Conservation (phyloP, 331 rosid species). For the Pyracantha coccinea region DNA sequence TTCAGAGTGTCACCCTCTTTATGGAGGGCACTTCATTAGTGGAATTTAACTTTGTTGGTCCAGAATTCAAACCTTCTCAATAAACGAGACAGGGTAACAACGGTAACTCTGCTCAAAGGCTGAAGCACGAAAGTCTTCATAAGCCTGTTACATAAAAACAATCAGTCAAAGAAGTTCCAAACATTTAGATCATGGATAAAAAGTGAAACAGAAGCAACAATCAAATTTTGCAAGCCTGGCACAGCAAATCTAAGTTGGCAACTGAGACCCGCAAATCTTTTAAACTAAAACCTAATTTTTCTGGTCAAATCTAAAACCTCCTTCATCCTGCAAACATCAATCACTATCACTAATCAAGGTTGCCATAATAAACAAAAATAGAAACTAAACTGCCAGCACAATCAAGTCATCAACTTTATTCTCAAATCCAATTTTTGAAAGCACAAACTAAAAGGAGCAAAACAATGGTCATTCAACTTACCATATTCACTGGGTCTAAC, state of each 20-base stretch:
- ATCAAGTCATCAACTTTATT: not conserved
- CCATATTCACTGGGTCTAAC: constrained; percentile 19
- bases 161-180: not conserved
- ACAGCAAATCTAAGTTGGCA: not conserved
- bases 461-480: constrained; percentile 4
- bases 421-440: not conserved
- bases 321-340: not conserved
- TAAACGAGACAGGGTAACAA: constrained; percentile 21
- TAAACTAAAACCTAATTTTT: not conserved
- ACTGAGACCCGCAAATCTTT: not conserved
- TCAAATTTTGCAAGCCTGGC: not conserved
- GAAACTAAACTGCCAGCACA: not conserved
- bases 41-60: not conserved
- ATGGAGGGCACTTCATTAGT: not conserved
- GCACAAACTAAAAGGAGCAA: not conserved
- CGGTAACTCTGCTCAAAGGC: constrained; percentile 26
- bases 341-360: not conserved
- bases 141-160: constrained; percentile 14
- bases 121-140: not conserved
- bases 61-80: constrained; percentile 25
- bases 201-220: not conserved
- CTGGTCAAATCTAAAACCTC: not conserved
- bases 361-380: not conserved
- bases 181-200: not conserved
- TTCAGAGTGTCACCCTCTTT: not conserved